These are phyloP conservation scores for Ceratobasidium theobromae DNA, from an alignment of 1,284 basidiomycete genomes.

Conservation along the genomic window DNA sequence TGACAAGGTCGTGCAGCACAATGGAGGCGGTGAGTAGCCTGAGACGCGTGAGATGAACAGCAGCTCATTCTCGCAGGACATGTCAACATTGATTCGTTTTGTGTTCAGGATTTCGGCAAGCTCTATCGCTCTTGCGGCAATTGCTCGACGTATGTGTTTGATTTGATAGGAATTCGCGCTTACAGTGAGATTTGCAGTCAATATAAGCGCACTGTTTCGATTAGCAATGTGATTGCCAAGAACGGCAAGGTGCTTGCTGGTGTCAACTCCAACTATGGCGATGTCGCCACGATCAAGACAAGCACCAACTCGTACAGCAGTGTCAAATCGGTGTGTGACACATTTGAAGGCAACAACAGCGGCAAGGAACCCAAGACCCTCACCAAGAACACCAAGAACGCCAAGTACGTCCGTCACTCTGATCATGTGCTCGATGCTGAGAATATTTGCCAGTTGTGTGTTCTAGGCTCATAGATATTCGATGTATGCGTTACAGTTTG, in stretches of 20 bases:
- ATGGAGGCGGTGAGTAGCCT: slow-evolving; percentile 20
- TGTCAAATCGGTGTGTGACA: no score
- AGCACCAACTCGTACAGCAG: slow-evolving; percentile 4
- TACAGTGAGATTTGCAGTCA: not conserved
- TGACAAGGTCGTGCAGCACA: slow-evolving; percentile 33
- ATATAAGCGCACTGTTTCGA: slow-evolving; percentile 40
- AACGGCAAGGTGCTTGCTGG: slow-evolving; percentile 28
- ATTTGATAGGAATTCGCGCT: no score
- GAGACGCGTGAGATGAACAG: not conserved
- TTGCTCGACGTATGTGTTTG: no score
- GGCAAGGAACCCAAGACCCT: not conserved
- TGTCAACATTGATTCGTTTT: slow-evolving; percentile 21
- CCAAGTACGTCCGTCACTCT: not conserved
- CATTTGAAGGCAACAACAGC: no score
- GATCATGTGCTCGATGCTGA: no score
- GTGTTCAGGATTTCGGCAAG: slow-evolving; percentile 5
- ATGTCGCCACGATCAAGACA: slow-evolving; percentile 31
- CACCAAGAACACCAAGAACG: not conserved
- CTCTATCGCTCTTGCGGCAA: no score
- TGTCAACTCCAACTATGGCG: slow-evolving; percentile 34
- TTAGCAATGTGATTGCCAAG: slow-evolving; percentile 36
- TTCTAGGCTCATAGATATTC: no score
- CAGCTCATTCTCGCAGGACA: not conserved
- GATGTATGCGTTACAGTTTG: no score
- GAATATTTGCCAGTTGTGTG: not conserved